phyloP scores from a whole-genome alignment of 192 early-diverging fungal species.

The Gonapodya sp. region DNA sequence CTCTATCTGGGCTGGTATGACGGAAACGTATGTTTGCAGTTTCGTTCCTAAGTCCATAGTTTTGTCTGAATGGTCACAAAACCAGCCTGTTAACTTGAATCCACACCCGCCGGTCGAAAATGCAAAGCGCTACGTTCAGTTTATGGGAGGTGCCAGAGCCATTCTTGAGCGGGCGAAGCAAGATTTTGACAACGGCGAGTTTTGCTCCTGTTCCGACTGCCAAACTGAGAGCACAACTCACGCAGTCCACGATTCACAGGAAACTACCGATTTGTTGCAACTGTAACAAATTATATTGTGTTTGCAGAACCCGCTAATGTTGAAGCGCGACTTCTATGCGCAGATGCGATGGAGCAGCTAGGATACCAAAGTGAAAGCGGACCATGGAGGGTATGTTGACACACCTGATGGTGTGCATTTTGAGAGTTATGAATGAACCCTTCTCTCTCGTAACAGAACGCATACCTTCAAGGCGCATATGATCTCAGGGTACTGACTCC shows the following conservation, averaged over 20 bases:
- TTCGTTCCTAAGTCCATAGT: no score
- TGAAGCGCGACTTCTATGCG: background rate
- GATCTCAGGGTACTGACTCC: no score
- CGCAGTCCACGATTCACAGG: no score
- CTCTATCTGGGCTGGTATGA: no score
- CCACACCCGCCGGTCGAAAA: background rate
- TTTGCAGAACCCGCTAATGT: background rate
- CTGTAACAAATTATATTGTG: background rate
- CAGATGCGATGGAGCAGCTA: background rate
- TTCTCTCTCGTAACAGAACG: no score
- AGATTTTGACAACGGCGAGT: conserved; percentile 1
- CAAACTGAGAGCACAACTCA: no score
- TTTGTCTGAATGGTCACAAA: background rate
- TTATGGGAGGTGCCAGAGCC: background rate
- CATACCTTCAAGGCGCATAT: background rate
- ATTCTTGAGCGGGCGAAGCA: background rate
- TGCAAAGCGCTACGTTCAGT: background rate
- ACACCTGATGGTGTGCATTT: no score
- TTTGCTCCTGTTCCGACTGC: no score
- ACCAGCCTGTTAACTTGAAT: background rate
- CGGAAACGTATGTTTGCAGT: no score
- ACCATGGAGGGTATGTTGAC: no score
- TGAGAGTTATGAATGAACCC: no score
- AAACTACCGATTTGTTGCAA: no score
- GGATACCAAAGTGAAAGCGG: background rate